Evolutionary conservation across 2,329 filamentous ascomycete genomes (phyloP), one percentile per base, ranked within the genome.

Genomic region (Fusarium clavum): DNA sequence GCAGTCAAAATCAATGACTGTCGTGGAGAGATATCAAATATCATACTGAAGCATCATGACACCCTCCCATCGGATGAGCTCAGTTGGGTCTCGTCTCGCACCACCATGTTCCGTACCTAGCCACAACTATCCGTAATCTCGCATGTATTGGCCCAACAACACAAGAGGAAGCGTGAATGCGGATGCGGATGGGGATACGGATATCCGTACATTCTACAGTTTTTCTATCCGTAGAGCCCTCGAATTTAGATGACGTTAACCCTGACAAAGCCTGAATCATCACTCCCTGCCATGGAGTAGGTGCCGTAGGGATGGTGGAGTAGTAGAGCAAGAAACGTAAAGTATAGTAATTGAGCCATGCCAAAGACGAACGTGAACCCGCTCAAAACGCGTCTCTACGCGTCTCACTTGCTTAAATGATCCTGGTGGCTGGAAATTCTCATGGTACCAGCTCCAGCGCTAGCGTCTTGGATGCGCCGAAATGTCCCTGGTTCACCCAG

Each of bases 211-310:
- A 9, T 9, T 38, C 18, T n/a, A 38, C 34, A n/a, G 9, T 38
- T 38, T n/a, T 38, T 16, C 27, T 29, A 29, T 11, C 27, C 4
- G 27, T 38, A n/a, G 16, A 38, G 34, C 34, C 34, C 34, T 38
- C 18, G 18, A n/a, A 38, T 14, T 18, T 38, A 38, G 34, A 74
- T 70, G 71, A 70, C 67, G 62, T 67, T 59, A 51, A 44, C 32
- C 55, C 64, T 74, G 69, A 71, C 70, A 69, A 71, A 75, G 61
- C 59, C 70, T 74, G 71, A 73, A 70, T 64, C 62, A 72, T 71
- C 65, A 59, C 61, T 51, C 67, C 64, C 49, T 64, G 58, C 54
- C 25, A 66, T 38, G 43, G 58, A 53, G 68, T 54, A 69, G 64
- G 54, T 63, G 69, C 53, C 18, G 27, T 41, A 54, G n/a, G 24